phyloP scores from a whole-genome alignment of 306 rosid genomes.

The Gastrolobium bilobum region DNA sequence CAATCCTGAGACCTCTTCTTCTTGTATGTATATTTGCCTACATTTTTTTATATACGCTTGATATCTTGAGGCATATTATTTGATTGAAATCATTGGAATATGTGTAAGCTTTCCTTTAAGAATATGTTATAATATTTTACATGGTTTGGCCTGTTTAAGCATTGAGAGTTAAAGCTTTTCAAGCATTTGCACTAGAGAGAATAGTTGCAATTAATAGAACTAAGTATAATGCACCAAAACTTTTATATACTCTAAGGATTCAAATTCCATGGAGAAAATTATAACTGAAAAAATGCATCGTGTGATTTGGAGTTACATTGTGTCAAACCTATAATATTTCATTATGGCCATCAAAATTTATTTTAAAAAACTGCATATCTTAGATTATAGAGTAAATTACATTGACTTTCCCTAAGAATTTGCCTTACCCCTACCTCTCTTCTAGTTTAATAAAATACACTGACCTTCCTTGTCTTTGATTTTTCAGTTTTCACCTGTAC shows the following conservation, averaged over 20 bases:
- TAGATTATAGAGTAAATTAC: no score
- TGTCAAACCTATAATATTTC: neutral
- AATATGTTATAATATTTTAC: neutral
- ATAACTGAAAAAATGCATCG: neutral
- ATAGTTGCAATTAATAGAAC: conserved; percentile 21
- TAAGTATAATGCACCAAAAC: neutral
- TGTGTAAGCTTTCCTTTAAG: neutral
- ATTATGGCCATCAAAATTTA: neutral
- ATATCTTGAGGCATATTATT: conserved; percentile 3
- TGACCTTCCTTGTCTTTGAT: no score
- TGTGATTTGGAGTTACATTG: neutral
- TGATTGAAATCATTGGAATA: conserved; percentile 2
- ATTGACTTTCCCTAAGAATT: no score
- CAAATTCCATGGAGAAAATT: neutral
- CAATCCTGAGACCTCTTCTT: conserved; percentile 46
- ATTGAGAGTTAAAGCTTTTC: conserved; percentile 1
- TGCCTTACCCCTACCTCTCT: no score
- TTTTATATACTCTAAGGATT: conserved; percentile 8
- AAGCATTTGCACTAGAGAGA: neutral
- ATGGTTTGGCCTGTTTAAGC: conserved; percentile 10
- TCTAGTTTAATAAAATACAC: no score
- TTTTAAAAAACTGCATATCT: neutral
- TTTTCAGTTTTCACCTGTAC: no score
- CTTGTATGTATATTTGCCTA: conserved; percentile 57
- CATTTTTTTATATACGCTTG: conserved; percentile 31